Conservation (phyloP, 768 basidiomycete genomes). For the Naganishia antarctica region DNA sequence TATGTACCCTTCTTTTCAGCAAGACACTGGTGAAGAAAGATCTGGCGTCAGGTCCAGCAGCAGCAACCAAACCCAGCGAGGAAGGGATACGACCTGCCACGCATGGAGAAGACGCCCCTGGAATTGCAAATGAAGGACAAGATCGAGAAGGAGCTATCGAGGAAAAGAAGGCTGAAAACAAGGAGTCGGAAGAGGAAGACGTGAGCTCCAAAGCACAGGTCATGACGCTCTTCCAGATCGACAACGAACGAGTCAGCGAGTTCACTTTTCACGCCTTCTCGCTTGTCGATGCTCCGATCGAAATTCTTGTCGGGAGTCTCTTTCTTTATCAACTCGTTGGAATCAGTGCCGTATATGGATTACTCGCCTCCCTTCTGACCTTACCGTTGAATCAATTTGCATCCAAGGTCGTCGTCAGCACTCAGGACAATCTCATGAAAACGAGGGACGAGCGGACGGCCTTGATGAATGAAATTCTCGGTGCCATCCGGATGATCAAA, state of each 20-base stretch:
- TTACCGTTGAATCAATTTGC: conserved; percentile 77
- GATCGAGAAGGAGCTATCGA: conserved; percentile 26
- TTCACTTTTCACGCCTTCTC: conserved; percentile 23
- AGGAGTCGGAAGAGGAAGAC: conserved; percentile 55
- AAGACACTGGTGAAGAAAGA: conserved; percentile 85
- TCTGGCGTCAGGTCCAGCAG: conserved; percentile 54
- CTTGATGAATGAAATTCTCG: conserved; percentile 86
- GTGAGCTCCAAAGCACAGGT: conserved; percentile 66
- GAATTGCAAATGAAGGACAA: conserved; percentile 28
- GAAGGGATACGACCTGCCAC: background rate
- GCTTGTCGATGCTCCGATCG: conserved; percentile 40
- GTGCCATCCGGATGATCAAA: conserved; percentile 87
- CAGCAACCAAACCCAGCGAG: background rate
- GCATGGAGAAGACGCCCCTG: conserved; percentile 22
- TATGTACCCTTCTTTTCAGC: conserved; percentile 76
- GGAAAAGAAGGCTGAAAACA: conserved; percentile 48
- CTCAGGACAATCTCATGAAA: conserved; percentile 86
- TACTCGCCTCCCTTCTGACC: conserved; percentile 57
- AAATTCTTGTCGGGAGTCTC: conserved; percentile 59
- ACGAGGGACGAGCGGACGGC: conserved; percentile 82
- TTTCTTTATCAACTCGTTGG: conserved; percentile 78
- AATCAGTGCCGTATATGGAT: conserved; percentile 53
- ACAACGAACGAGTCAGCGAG: conserved; percentile 69
- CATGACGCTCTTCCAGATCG: conserved; percentile 94
- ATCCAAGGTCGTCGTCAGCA: conserved; percentile 68